Base-by-base conservation (phyloP, 352 stramenopile species). In the Pythium dissotocum region DNA sequence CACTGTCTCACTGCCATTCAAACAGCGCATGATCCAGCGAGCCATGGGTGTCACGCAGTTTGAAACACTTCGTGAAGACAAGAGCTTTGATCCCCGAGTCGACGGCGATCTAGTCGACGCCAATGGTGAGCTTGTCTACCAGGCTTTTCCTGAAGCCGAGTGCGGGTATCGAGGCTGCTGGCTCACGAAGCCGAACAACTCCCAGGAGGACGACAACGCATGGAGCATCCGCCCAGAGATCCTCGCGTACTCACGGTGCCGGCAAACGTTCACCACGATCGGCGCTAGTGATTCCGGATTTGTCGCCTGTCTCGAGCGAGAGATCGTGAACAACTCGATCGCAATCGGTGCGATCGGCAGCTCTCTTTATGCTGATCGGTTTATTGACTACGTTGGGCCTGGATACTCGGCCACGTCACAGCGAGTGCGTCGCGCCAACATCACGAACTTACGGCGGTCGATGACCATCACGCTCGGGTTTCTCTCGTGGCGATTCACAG, bases 131-230 rank as follows among this genome's bases (percentile, higher is more conserved):
- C 10, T 26, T 6, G 66, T 68, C 32, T 72, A 61, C 53, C 66
- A 72, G 49, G 44, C 68, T 0, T 60, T 52, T 8, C 46, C 66
- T 8, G 30, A 55, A 2, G 24, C 16, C 6, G 66, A 72, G 61
- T 72, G 66, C 38, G 66, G 66, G 16, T 44, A 58, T 14, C 56
- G 48, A 24, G 56, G 56, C 46, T 72, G 66, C 40, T 72, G 56
- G 66, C 54, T 72, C 1, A 46, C 53, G 6, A 52, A 68, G 52
- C 54, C 66, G 1, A 52, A 16, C 6, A 28, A 32, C 12, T 72
- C 66, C 1, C 9, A 33, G 14, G 66, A 72, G 35, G 21, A 62
- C 24, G 44, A 58, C 2, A 21, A 42, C 5, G 26, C 55, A 16
- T 72, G 66, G 66, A 48, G 10, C 2, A 24, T 68, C 13, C 53